Conservation (phyloP, 495 filamentous ascomycete genomes). For the Aspergillus affinis region DNA sequence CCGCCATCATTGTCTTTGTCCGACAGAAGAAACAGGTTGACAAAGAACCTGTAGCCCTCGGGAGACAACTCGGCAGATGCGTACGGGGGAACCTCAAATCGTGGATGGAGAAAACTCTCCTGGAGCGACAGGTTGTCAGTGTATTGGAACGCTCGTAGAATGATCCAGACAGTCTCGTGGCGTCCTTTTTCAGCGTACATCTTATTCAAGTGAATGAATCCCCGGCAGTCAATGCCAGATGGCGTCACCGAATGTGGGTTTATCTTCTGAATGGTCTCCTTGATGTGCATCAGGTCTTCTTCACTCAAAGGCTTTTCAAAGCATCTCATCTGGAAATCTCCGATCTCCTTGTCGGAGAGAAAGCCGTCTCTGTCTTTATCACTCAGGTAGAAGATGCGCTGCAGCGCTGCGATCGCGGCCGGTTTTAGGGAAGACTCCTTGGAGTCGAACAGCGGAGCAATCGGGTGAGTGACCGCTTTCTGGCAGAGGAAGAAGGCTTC, state of each 20-base stretch:
- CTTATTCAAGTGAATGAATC: conserved; percentile 89
- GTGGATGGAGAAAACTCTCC: conserved; percentile 87
- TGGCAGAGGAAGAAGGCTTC: conserved; percentile 97
- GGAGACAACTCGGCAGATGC: conserved; percentile 93
- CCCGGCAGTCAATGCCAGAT: conserved; percentile 73
- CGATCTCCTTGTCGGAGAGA: conserved; percentile 84
- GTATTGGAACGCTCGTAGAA: conserved; percentile 93
- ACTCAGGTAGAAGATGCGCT: conserved; percentile 89
- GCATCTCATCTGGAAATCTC: conserved; percentile 85
- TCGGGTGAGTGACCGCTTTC: conserved; percentile 97
- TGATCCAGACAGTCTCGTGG: conserved; percentile 98
- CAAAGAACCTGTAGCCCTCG: conserved; percentile 93
- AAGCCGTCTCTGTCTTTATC: conserved; percentile 97
- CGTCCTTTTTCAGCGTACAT: conserved; percentile 95
- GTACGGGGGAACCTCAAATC: conserved; percentile 88
- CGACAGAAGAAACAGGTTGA: conserved; percentile 90
- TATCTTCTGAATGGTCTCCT: conserved; percentile 70
- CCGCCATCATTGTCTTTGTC: conserved; percentile 98
- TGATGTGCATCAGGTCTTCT: conserved; percentile 85
- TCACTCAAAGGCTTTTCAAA: conserved; percentile 80
- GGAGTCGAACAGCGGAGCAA: conserved; percentile 93
- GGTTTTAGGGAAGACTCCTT: conserved; percentile 90
- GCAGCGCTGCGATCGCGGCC: conserved; percentile 78
- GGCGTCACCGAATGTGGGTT: conserved; percentile 62
- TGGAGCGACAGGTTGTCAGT: conserved; percentile 89